Evolutionary conservation across 2,329 filamentous ascomycete species (phyloP).

Genomic region (Trichoderma arundinaceum): DNA sequence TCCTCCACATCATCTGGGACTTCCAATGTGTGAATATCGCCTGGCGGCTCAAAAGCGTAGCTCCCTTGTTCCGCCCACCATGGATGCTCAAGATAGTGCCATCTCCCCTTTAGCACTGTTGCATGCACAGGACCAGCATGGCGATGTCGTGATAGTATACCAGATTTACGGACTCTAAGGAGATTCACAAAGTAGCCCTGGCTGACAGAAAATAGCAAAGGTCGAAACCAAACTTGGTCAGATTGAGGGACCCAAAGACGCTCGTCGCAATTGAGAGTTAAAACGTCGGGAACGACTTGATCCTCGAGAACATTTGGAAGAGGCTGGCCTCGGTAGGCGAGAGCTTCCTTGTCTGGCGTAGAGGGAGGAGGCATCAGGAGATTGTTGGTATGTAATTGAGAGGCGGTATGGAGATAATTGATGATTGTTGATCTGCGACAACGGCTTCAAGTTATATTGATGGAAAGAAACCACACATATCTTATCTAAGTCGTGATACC

Average conservation of each 20-base stretch:
- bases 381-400: not conserved
- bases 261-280: slow-evolving; percentile 4
- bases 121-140: not conserved
- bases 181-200: slow-evolving; percentile 4
- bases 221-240: slow-evolving; percentile 8
- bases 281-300: not conserved
- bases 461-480: no score
- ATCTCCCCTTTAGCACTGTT: not conserved
- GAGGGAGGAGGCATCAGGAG: not conserved
- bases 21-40: slow-evolving; percentile 3
- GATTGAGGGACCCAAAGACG: slow-evolving; percentile 1
- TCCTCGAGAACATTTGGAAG: not conserved
- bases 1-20: slow-evolving; percentile 4
- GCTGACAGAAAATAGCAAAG: not conserved
- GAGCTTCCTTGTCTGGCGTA: not conserved
- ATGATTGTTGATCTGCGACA: no score
- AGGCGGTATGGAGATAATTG: not conserved
- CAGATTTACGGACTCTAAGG: slow-evolving; percentile 3
- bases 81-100: slow-evolving; percentile 11
- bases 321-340: not conserved
- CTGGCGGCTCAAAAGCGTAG: slow-evolving; percentile 4
- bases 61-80: slow-evolving; percentile 3
- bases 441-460: no score
- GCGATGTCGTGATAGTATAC: slow-evolving; percentile 7
- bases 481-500: no score